phyloP scores from a whole-genome alignment of 2,329 filamentous ascomycete genomes.

The Chrysoporthe deuterocubensis region DNA sequence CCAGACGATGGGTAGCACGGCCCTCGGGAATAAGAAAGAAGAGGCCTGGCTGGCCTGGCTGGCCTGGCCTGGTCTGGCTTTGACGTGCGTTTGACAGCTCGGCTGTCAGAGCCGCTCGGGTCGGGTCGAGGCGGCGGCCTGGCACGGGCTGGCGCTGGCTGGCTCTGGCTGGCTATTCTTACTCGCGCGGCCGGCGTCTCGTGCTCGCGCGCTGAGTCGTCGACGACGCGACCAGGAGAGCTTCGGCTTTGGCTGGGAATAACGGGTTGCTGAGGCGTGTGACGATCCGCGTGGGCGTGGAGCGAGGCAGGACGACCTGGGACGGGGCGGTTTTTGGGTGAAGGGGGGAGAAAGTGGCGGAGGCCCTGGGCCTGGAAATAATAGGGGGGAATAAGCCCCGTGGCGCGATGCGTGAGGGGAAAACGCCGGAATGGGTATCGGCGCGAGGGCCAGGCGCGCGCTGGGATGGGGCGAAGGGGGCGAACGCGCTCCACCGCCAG shows the following conservation, averaged over 20 bases:
- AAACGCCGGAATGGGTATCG: conserved; percentile 7
- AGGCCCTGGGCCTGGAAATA: conserved; percentile 1
- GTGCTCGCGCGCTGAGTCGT: background rate
- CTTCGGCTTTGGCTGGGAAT: conserved; percentile 24
- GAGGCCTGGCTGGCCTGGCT: too few species aligned
- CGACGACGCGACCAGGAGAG: background rate
- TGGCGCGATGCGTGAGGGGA: conserved; percentile 4
- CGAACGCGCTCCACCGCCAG: too few species aligned
- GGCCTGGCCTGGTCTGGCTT: background rate
- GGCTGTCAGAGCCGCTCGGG: background rate
- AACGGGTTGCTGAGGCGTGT: conserved; percentile 4
- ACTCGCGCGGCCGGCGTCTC: background rate
- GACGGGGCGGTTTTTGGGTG: background rate
- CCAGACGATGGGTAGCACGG: conserved; percentile 12
- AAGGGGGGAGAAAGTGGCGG: conserved; percentile 8
- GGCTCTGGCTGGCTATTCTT: background rate
- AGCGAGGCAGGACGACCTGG: background rate
- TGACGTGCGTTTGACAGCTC: background rate
- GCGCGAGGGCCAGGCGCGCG: background rate
- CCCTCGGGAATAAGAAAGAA: conserved; percentile 25
- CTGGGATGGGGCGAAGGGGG: too few species aligned
- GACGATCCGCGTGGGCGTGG: background rate
- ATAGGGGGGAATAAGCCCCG: conserved; percentile 5
- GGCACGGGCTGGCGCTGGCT: background rate
- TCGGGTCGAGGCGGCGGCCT: conserved; percentile 6